A percentile compares a stretch with the other conserved stretches of the same genome.
These are phyloP conservation scores for Ulmus americana DNA, from an alignment of 331 rosid species.

Conservation along the genomic window DNA sequence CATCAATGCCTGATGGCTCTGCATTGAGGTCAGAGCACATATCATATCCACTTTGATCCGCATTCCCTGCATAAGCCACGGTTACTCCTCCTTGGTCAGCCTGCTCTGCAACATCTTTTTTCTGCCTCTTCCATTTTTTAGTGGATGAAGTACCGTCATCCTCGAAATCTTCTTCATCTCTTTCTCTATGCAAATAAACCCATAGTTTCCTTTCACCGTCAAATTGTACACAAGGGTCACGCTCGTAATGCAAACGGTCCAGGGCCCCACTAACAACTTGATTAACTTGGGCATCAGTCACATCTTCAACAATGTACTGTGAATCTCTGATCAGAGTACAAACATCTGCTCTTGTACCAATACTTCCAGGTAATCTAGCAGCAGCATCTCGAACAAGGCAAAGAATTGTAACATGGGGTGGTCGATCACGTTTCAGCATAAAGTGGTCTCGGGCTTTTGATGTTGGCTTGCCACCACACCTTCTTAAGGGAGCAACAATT, in stretches of 20 bases:
- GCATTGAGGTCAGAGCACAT: conserved; percentile 82
- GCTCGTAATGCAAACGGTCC: conserved; percentile 97
- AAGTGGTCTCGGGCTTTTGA: conserved; percentile 98
- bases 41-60: conserved; percentile 66
- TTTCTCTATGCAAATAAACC: conserved; percentile 96
- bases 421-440: conserved; percentile 96
- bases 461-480: conserved; percentile 99
- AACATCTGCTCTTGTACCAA: conserved; percentile 97
- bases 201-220: conserved; percentile 94
- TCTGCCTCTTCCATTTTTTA: conserved; percentile 97
- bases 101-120: conserved; percentile 74
- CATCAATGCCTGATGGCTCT: conserved; percentile 60
- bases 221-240: conserved; percentile 99
- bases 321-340: conserved; percentile 96
- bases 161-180: conserved; percentile 98
- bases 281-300: conserved; percentile 86
- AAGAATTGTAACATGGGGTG: conserved; percentile 96
- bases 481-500: conserved; percentile 93
- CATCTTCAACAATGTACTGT: conserved; percentile 94
- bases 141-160: conserved; percentile 99
- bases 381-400: conserved; percentile 99
- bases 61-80: conserved; percentile 58
- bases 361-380: conserved; percentile 96
- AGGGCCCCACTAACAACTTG: conserved; percentile 98
- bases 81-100: conserved; percentile 76